A percentile compares a stretch with the other conserved stretches of the same genome.
These are phyloP conservation scores for Opeltia flavorubescens DNA, from an alignment of 495 filamentous ascomycete genomes.

Conservation along the genomic window DNA sequence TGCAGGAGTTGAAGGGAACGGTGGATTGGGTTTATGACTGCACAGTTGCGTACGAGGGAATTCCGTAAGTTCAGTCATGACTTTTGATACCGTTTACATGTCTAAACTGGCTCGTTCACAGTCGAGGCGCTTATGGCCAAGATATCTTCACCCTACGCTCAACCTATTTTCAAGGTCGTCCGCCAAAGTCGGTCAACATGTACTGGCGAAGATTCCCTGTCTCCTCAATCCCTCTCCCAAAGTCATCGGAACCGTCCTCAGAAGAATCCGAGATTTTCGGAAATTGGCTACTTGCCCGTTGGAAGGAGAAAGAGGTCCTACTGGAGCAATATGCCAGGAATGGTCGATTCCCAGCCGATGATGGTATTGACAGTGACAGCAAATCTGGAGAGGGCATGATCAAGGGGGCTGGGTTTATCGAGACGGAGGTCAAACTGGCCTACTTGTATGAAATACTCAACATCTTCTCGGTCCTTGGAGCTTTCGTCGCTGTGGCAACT, in stretches of 20 bases:
- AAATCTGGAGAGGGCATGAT: conserved; percentile 19
- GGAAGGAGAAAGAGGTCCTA: conserved; percentile 50
- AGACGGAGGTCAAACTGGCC: conserved; percentile 39
- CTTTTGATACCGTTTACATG: not conserved
- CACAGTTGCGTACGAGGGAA: conserved; percentile 54
- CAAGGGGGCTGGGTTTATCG: conserved; percentile 37
- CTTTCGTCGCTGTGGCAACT: conserved; percentile 18
- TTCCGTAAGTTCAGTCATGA: conserved; percentile 49
- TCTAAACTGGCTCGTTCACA: conserved; percentile 15
- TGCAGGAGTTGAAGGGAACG: conserved; percentile 44
- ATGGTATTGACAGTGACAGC: conserved; percentile 28
- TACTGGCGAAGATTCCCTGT: conserved; percentile 51
- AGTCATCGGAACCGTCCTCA: conserved; percentile 25
- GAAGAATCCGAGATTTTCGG: conserved; percentile 33
- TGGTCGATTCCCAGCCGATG: conserved; percentile 46
- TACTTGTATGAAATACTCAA: conserved; percentile 40
- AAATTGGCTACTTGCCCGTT: conserved; percentile 42
- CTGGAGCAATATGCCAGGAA: conserved; percentile 42
- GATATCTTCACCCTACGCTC: conserved; percentile 52
- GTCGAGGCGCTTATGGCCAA: conserved; percentile 46
- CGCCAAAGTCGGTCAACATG: conserved; percentile 57
- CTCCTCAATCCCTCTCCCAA: conserved; percentile 37
- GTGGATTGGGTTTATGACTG: conserved; percentile 58
- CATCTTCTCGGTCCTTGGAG: conserved; percentile 37
- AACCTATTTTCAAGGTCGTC: conserved; percentile 49